A percentile compares a stretch with the other conserved stretches of the same genome.
Conservation (phyloP, 352 stramenopile genomes). For the Globisporangium cylindrosporum region DNA sequence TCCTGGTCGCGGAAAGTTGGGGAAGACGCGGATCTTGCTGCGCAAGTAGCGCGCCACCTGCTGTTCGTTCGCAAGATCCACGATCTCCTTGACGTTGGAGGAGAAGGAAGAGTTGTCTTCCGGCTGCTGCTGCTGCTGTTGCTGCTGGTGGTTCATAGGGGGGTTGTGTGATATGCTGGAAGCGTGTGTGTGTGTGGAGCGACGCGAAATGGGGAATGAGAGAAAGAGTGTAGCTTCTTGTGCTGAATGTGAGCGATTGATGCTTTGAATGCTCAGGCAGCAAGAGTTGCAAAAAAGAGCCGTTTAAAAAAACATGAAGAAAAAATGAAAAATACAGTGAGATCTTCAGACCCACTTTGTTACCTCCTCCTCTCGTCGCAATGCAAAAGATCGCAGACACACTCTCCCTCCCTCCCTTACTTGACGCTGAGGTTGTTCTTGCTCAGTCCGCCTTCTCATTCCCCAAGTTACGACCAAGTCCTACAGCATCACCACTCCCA, state of each 20-base stretch:
- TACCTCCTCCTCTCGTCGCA: too few relatives aligned
- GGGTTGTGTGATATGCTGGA: background rate
- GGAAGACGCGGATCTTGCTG: slow-evolving; percentile 64
- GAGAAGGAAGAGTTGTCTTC: background rate
- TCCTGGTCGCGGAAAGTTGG: slow-evolving; percentile 53
- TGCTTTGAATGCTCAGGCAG: background rate
- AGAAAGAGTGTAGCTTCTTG: background rate
- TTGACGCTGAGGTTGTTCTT: too few relatives aligned
- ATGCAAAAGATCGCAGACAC: too few relatives aligned
- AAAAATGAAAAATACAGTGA: too few relatives aligned
- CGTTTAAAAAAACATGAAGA: too few relatives aligned
- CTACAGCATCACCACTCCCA: too few relatives aligned
- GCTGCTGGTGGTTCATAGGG: background rate
- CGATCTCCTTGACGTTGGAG: background rate
- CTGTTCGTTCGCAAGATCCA: slow-evolving; percentile 48
- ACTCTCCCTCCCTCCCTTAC: too few relatives aligned
- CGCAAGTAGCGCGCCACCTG: slow-evolving; percentile 60
- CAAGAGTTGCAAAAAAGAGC: too few relatives aligned
- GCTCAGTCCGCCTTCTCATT: too few relatives aligned
- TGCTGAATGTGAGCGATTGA: slow-evolving; percentile 6
- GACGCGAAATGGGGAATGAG: background rate
- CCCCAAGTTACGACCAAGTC: too few relatives aligned
- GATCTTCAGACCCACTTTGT: too few relatives aligned
- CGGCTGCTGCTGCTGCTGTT: background rate
- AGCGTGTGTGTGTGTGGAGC: background rate